Evolutionary conservation across 2,329 filamentous ascomycete species (phyloP), one percentile per base, ranked within the genome.

Genomic region (Monosporascus sp.): DNA sequence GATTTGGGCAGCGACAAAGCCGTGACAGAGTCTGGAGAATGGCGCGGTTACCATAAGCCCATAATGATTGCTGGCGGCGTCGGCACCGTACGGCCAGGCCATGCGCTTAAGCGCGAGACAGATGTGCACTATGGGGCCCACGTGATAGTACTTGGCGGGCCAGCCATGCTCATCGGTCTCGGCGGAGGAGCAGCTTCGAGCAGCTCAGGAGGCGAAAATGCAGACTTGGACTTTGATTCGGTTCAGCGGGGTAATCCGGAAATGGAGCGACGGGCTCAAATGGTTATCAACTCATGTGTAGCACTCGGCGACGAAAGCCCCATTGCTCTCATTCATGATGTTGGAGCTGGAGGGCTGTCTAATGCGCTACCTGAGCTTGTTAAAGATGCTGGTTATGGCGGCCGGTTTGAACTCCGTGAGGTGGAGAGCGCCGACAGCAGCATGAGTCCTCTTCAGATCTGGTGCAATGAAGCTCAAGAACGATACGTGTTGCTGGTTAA

Each of bases 391-490:
- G 91, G 91, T 1, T 87, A 90, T 51, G 94, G 94, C 52, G 94
- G 92, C 49, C 87, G 84, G 46, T 97, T 99, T 60, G 93, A 99
- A 71, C 80, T 99, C n/a, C 86, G 94, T 58, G 90, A 97, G 65
- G 81, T 99, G 38, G 91, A 97, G 68, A 96, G 84, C 68, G 89
- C 90, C 2, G 94, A 97, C 71, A 84, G 80, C 59, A 88, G 90
- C 67, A 93, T 99, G 88, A 96, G 90, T 65, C 94, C 94, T 20
- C 82, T 99, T 54, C 90, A 97, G 68, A 96, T 99, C 47, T 97
- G 93, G 92, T 97, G 94, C 71, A 96, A 93, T 63, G 93, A 97
- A 70, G 91, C 94, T 0, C 94, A 99, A 69, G 94, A 99, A 72
- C 82, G 94, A 69, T 99, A 99, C 65, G 94, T 99, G 7, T 77